These are phyloP conservation scores for Berkeleyomyces basicola DNA, from an alignment of 2,329 filamentous ascomycete species.

Conservation along the genomic window DNA sequence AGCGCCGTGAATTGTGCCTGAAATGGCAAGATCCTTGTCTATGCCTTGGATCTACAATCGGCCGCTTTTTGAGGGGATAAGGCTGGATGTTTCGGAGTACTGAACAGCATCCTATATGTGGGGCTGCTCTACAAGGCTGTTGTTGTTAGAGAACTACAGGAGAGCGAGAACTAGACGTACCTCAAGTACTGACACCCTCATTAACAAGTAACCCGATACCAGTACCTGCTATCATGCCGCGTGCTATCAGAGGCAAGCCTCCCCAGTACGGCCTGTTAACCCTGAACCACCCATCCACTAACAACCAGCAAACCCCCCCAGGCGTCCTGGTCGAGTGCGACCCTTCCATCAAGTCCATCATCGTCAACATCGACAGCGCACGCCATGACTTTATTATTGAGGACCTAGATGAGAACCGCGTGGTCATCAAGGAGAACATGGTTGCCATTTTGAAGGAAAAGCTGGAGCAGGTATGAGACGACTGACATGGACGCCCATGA, in stretches of 20 bases:
- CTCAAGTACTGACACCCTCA: neutral
- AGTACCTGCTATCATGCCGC: constrained; percentile 29
- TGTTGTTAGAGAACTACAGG: neutral
- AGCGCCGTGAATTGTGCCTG: neutral
- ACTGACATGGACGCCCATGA: neutral
- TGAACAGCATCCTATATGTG: neutral
- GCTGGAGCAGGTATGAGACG: constrained; percentile 42
- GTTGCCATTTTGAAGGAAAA: constrained; percentile 47
- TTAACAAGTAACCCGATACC: neutral
- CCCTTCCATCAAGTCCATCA: constrained; percentile 75
- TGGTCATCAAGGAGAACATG: constrained; percentile 62
- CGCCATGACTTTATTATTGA: constrained; percentile 63
- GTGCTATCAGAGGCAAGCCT: constrained; percentile 37
- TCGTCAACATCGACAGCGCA: constrained; percentile 56
- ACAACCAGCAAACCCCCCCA: constrained; percentile 18
- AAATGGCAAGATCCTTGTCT: constrained; percentile 1
- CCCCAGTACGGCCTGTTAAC: neutral
- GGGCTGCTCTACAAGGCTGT: neutral
- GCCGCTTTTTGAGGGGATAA: neutral
- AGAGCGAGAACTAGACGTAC: neutral
- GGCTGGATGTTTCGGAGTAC: neutral
- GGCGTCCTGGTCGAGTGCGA: constrained; percentile 68
- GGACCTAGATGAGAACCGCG: constrained; percentile 60
- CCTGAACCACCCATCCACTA: neutral
- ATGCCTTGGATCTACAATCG: neutral